phyloP scores from a whole-genome alignment of 768 basidiomycete species.

The Rossbeevera mucosa region DNA sequence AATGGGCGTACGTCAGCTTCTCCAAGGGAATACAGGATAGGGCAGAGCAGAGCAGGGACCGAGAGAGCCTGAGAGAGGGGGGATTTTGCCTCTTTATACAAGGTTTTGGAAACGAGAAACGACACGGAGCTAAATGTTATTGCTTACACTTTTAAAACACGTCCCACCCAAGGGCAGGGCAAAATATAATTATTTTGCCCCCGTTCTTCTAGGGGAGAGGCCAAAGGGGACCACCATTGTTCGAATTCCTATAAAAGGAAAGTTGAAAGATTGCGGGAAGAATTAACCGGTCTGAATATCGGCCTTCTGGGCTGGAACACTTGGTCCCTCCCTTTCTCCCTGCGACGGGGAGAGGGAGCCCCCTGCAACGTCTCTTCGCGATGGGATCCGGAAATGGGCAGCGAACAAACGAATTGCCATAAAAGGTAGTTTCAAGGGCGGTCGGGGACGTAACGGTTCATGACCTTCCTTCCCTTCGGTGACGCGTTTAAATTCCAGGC shows the following conservation, averaged over 20 bases:
- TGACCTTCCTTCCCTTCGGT: slow-evolving; percentile 20
- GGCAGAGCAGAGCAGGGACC: slow-evolving; percentile 30
- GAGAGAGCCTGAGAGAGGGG: slow-evolving; percentile 26
- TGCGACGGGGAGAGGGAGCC: slow-evolving; percentile 21
- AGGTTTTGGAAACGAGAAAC: slow-evolving; percentile 25
- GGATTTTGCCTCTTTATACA: slow-evolving; percentile 28
- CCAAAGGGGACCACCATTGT: slow-evolving; percentile 28
- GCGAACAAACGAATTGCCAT: slow-evolving; percentile 35
- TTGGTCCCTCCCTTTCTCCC: slow-evolving; percentile 13
- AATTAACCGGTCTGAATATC: slow-evolving; percentile 27
- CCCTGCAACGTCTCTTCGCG: slow-evolving; percentile 21
- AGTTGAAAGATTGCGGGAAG: slow-evolving; percentile 28
- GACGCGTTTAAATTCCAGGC: slow-evolving; percentile 29
- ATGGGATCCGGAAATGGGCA: slow-evolving; percentile 30
- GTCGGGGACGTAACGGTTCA: slow-evolving; percentile 30
- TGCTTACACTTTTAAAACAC: slow-evolving; percentile 25
- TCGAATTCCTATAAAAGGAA: slow-evolving; percentile 29
- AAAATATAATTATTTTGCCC: not conserved
- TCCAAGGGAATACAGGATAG: slow-evolving; percentile 24
- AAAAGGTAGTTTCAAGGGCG: slow-evolving; percentile 35
- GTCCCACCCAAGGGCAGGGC: slow-evolving; percentile 21
- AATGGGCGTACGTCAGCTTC: slow-evolving; percentile 34
- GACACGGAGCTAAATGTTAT: slow-evolving; percentile 24
- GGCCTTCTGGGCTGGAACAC: slow-evolving; percentile 35
- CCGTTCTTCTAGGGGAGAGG: slow-evolving; percentile 15